Base-by-base conservation (phyloP, 2,329 filamentous ascomycete genomes). In the Cadophora sp. region DNA sequence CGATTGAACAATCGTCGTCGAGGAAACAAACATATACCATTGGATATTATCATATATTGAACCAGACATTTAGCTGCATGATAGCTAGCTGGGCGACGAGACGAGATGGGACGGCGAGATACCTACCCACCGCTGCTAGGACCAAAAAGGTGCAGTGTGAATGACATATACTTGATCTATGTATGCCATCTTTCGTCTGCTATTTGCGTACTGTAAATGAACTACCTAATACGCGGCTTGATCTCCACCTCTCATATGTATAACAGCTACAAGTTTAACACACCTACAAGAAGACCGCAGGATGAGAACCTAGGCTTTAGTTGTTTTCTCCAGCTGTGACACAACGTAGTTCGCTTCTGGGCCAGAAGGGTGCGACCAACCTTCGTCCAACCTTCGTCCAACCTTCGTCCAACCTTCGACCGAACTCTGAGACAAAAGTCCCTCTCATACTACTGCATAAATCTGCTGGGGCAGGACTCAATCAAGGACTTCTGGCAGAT, bases 21-120 rank as follows among this genome's bases (percentile, higher is more conserved):
- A n/a, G 27, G 29, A 53, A 27, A 24, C n/a, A 43, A 59, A 61
- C 48, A 61, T 65, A 62, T 40, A 65, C 62, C 66, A 62, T 50
- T 58, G 27, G 11, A n/a, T 46, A 50, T 48, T 37, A 61, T 46
- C 19, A 60, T 65, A 56, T 51, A 60, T 59, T 26, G 29, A 37
- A 11, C 34, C 56, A 59, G 5, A 26, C 9, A 59, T 12, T 24
- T 26, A 40, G 56, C 56, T 19, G 34, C 56, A 63, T 56, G 48
- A 46, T 56, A 27, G 37, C 51, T 29, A 55, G 51, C 9, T 46
- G 24, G 22, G 34, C 31, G 31, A n/a, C 16, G 11, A 50, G 8
- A 26, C 34, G 43, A 48, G 59, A 27, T 40, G 46, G 34, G 26
- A 60, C 46, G 19, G 43, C 43, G 27, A 40, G 51, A 24, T 26